Base-by-base conservation (phyloP, 2,329 filamentous ascomycete genomes). In the Aspergillus fijiensis region DNA sequence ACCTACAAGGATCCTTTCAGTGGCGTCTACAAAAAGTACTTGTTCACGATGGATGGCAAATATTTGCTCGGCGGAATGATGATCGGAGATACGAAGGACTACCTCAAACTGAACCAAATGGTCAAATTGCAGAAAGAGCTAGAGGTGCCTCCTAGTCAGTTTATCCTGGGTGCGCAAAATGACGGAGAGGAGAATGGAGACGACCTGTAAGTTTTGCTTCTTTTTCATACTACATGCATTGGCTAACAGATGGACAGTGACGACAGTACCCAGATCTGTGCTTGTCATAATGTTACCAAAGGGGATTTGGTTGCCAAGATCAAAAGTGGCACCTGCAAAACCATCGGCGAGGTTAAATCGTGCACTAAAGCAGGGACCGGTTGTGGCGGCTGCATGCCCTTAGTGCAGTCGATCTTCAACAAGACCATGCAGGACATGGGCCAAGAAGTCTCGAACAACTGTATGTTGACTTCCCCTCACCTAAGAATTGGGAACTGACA, bases 11-110 rank as follows among this genome's bases (percentile, higher is more conserved):
- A 96, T 70, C 92, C 92, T 0, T 96, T 96, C 72, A 84, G 87
- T 58, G 88, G 91, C 51, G 86, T 96, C 1, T 96, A 96, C 80
- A 96, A 96, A 76, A 96, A 96, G 72, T 96, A 95, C 74, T 79
- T 96, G 11, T 96, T 96, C 70, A 96, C 92, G 0, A 80, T 88
- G 70, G 93, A 96, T 71, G 92, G 92, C 27, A 96, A 96, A 73
- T 94, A 94, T 69, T 80, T 96, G 1, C 85, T 96, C 0, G 92
- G 92, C n/a, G 93, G 92, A 4, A 96, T 96, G 91, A 96, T 96
- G 91, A 95, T 96, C 62, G 93, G 92, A 45, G 92, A 96, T 70
- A 96, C 91, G 0, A 89, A 85, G 63, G 92, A 96, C 77, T 96
- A 96, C 70, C 85, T 96, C 77, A 96, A 94, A 74, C 79, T 96